Base-by-base conservation (phyloP, 139 green algal genomes). In the Ettlia oleoabundans region DNA sequence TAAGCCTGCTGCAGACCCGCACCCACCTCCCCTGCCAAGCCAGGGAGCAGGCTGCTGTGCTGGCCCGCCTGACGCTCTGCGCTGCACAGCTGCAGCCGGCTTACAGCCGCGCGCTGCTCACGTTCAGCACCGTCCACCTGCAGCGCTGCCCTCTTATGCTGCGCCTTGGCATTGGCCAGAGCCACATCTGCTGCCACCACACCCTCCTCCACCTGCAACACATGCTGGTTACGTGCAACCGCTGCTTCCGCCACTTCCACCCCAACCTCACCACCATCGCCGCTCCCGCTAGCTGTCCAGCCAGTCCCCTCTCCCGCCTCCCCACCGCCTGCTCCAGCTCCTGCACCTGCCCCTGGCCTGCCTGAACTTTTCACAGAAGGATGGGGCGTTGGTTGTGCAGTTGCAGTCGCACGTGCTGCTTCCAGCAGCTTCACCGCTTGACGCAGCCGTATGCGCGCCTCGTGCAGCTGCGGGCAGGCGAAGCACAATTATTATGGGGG, bases 1-100 rank as follows among this genome's bases (percentile, higher is more conserved):
- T 89, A 89, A 4, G 86, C 86, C 21, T 35, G 38, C 78, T 88
- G 82, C 53, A 87, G 72, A 21, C 66, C 51, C 24, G 47, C 78
- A 1, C 65, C 78, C 43, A 77, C 65, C 43, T 83, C 78, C 1
- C 78, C 65, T 28, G 51, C 65, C 65, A 77, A 35, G 21, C 65
- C 65, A 3, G 78, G 78, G 65, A 83, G 66, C 78, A 68, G 65
- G 63, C 75, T 81, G 75, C 15, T 30, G 9, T 35, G 19, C 32
- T 75, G 64, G 28, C 33, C 64, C 42, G 61, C 64, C 64, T 47
- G 38, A 33, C 28, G 51, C 52, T 61, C 78, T 33, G 28, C 33
- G 9, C 58, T 40, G 82, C 80, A 87, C 61, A 87, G 80, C 32
- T 74, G 43, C 65, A 84, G 68, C 47, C 80, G 76, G 52, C 64